Percentiles rank a stretch among this genome's conserved stretches.
These are phyloP conservation scores for Protomyces lactucae-debilis DNA, from an alignment of 1,139 yeast genomes.

Conservation along the genomic window DNA sequence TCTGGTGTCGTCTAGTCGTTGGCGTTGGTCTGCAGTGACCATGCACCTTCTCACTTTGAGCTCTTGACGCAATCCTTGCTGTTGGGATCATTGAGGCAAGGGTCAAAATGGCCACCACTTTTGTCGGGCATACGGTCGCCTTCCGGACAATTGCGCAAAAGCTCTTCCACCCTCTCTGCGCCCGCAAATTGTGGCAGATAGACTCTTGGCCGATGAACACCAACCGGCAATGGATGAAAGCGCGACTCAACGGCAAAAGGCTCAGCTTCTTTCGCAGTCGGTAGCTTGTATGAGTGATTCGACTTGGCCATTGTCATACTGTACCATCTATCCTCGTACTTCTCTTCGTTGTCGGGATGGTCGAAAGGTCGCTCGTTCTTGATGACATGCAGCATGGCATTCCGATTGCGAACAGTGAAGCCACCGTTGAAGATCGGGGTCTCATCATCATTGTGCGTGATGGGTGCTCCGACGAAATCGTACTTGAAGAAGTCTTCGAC, in stretches of 20 bases:
- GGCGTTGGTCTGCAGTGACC: no score
- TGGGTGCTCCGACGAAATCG: constrained; percentile 18
- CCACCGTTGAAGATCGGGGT: constrained; percentile 8
- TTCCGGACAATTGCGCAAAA: background rate
- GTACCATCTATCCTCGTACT: constrained; percentile 9
- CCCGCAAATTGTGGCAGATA: background rate
- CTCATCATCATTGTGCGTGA: background rate
- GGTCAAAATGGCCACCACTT: background rate
- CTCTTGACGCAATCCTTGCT: background rate
- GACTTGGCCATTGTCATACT: background rate
- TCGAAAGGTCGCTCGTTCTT: constrained; percentile 1
- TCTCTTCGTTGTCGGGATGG: background rate
- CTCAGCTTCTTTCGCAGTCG: constrained; percentile 4
- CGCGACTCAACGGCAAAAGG: constrained; percentile 13
- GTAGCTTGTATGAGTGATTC: background rate
- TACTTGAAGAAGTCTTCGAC: constrained; percentile 18
- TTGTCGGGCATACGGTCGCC: background rate
- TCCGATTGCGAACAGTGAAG: constrained; percentile 8
- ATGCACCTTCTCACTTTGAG: no score
- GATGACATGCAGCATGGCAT: constrained; percentile 10
- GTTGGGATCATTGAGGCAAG: background rate
- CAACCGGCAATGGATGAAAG: constrained; percentile 10
- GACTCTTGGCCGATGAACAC: background rate
- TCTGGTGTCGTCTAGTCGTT: no score
- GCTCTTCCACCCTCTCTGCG: background rate